Percentiles rank a stretch among this genome's conserved stretches.
Conservation (phyloP, 179 eudicot species). For the Camellia oleifera region DNA sequence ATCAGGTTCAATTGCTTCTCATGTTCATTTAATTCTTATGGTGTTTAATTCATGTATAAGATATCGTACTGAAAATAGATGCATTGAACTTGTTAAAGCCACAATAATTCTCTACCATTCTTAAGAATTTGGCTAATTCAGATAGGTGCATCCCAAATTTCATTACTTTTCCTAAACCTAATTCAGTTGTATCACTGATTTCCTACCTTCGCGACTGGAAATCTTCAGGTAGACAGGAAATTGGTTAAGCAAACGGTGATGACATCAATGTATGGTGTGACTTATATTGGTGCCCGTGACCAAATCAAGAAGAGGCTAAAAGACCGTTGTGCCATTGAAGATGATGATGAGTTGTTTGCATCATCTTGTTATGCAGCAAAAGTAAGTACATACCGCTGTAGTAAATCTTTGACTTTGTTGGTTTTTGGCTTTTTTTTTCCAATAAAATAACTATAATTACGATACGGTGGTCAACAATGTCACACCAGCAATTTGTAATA, state of each 20-base stretch:
- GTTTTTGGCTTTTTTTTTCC: neutral
- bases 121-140: neutral
- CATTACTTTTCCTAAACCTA: neutral
- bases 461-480: neutral
- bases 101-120: no score
- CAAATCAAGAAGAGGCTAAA: constrained; percentile 88
- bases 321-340: constrained; percentile 66
- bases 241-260: constrained; percentile 99
- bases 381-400: constrained; percentile 38
- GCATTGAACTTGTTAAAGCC: neutral
- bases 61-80: neutral
- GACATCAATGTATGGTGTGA: constrained; percentile 98
- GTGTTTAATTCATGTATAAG: neutral
- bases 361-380: constrained; percentile 88
- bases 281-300: constrained; percentile 94
- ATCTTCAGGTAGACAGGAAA: constrained; percentile 78
- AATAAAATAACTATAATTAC: neutral
- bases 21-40: neutral
- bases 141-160: neutral
- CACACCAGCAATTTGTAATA: neutral
- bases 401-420: neutral
- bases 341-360: constrained; percentile 59
- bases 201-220: neutral
- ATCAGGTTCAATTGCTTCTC: constrained; percentile 51
- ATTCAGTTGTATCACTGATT: neutral